A percentile compares a stretch with the other conserved stretches of the same genome.
phyloP scores from a whole-genome alignment of 2,329 filamentous ascomycete species.

The Colletotrichum viniferum region DNA sequence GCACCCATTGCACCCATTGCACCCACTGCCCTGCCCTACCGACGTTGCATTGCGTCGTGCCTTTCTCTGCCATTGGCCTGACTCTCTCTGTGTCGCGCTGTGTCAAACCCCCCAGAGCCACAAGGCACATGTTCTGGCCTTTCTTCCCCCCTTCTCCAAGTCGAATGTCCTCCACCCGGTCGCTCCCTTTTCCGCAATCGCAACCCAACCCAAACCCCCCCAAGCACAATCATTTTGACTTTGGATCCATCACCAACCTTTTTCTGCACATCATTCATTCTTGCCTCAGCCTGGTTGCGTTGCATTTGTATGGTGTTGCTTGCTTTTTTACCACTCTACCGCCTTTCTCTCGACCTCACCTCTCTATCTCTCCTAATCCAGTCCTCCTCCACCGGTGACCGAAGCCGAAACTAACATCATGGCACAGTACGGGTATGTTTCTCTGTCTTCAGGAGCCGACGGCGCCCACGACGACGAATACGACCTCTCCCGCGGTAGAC shows the following conservation, averaged over 20 bases:
- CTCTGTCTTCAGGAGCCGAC: conserved; percentile 18
- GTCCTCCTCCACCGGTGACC: background rate
- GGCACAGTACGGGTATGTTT: conserved; percentile 52
- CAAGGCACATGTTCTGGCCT: conserved; percentile 19
- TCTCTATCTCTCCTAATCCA: background rate
- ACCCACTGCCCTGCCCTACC: background rate
- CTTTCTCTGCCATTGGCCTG: background rate
- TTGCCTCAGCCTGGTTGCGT: conserved; percentile 20
- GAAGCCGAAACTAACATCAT: conserved; percentile 39
- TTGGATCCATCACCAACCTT: conserved; percentile 9
- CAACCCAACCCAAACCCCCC: background rate
- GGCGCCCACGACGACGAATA: conserved; percentile 14
- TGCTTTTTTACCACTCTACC: background rate
- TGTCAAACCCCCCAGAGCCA: background rate
- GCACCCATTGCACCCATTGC: background rate
- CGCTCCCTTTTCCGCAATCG: background rate
- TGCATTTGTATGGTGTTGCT: conserved; percentile 8
- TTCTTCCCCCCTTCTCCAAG: conserved; percentile 8
- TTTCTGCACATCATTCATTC: conserved; percentile 10
- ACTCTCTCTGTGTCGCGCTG: conserved; percentile 2
- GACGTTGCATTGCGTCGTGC: background rate
- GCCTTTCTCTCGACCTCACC: background rate
- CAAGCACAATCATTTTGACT: background rate
- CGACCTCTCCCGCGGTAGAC: conserved; percentile 11
- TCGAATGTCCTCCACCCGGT: conserved; percentile 6